These are phyloP conservation scores for Amanita subjunquillea DNA, from an alignment of 768 basidiomycete species.

Conservation along the genomic window DNA sequence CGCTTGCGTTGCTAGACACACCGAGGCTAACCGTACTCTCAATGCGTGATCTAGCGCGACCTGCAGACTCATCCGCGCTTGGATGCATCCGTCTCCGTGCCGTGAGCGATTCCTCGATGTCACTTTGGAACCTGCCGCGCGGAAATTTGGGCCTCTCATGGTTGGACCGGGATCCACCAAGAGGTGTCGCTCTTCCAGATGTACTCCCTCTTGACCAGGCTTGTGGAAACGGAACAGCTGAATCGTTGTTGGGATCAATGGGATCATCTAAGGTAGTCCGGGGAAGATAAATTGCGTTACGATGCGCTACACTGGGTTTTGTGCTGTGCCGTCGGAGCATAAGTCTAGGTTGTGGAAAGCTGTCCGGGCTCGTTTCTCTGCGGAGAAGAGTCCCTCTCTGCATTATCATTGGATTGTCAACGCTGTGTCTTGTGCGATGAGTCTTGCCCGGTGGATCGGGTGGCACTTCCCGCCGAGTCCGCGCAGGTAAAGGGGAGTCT, in stretches of 20 bases:
- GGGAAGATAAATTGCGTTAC: constrained; percentile 38
- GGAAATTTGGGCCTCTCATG: constrained; percentile 30
- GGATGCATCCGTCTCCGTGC: constrained; percentile 45
- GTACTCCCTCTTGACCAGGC: constrained; percentile 42
- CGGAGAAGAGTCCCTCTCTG: constrained; percentile 38
- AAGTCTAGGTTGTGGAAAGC: constrained; percentile 26
- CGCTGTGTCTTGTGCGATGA: constrained; percentile 55
- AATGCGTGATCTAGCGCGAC: constrained; percentile 49
- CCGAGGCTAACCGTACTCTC: constrained; percentile 64
- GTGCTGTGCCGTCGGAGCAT: constrained; percentile 51
- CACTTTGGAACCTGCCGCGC: constrained; percentile 66
- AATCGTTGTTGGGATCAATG: constrained; percentile 23
- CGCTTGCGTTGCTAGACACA: constrained; percentile 39
- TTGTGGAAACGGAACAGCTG: constrained; percentile 57
- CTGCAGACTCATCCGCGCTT: constrained; percentile 58
- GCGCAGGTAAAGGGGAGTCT: constrained; percentile 46
- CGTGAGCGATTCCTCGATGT: constrained; percentile 46
- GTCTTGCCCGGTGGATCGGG: constrained; percentile 42
- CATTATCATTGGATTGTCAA: constrained; percentile 41
- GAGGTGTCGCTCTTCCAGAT: constrained; percentile 20
- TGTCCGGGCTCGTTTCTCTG: constrained; percentile 54
- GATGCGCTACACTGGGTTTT: constrained; percentile 27
- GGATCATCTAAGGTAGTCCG: constrained; percentile 21
- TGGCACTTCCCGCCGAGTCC: constrained; percentile 30
- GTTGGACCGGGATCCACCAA: constrained; percentile 18